A percentile compares a stretch with the other conserved stretches of the same genome.
phyloP scores from a whole-genome alignment of 2,329 filamentous ascomycete genomes.

The Aspergillus fijiensis region DNA sequence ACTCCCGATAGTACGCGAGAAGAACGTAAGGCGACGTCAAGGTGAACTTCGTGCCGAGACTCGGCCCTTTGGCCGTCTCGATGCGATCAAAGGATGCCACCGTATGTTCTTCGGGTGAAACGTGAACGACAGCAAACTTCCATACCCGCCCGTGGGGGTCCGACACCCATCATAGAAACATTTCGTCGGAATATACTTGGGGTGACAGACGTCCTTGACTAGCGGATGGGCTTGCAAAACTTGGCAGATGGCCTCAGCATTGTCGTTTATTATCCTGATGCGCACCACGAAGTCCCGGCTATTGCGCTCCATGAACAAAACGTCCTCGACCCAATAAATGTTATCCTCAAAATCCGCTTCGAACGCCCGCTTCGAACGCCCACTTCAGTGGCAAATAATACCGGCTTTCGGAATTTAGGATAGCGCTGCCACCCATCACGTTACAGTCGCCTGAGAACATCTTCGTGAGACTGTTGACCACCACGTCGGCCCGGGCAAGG shows the following conservation, averaged over 20 bases:
- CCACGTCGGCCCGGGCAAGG: slow-evolving; percentile 1
- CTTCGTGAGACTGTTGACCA: slow-evolving; percentile 5
- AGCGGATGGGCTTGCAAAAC: neutral
- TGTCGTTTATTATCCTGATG: neutral
- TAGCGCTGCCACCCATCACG: slow-evolving; percentile 6
- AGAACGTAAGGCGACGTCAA: slow-evolving; percentile 1
- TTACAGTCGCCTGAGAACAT: slow-evolving; percentile 6
- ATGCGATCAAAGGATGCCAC: slow-evolving; percentile 1
- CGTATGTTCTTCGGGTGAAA: neutral
- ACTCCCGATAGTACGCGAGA: neutral
- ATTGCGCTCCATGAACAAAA: neutral
- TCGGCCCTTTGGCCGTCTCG: slow-evolving; percentile 1
- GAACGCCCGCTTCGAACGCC: neutral
- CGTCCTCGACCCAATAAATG: neutral
- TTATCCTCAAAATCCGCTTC: neutral
- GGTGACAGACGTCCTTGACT: neutral
- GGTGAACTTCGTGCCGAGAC: slow-evolving; percentile 2
- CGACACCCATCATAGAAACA: neutral
- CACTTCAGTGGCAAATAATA: neutral
- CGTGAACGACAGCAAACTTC: neutral
- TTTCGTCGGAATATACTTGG: neutral
- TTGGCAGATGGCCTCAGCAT: neutral
- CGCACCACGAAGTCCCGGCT: neutral
- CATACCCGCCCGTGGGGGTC: slow-evolving; percentile 1
- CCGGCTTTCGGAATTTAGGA: neutral